A percentile compares a stretch with the other conserved stretches of the same genome.
These are phyloP conservation scores for Bolboschoenoplectus hybrid DNA, from an alignment of 202 grass and related monocot genomes.

Conservation along the genomic window DNA sequence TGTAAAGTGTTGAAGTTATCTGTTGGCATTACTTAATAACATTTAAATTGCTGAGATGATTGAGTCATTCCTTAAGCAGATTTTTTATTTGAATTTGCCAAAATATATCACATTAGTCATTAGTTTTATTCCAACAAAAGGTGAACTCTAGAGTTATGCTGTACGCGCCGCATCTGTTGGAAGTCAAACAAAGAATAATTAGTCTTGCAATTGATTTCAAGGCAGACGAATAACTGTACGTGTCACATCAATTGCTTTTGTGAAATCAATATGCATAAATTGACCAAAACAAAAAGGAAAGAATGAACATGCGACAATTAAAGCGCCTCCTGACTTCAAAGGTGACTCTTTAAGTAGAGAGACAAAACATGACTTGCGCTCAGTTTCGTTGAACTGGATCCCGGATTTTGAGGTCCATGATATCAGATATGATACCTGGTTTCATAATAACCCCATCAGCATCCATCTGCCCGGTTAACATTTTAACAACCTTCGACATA, in stretches of 20 bases:
- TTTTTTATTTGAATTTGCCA: not conserved
- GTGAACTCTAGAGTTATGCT: not conserved
- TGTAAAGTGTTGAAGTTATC: slow-evolving; percentile 7
- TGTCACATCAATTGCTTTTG: not conserved
- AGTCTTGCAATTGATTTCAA: slow-evolving; percentile 9
- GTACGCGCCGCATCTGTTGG: not conserved
- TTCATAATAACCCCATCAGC: slow-evolving; percentile 57
- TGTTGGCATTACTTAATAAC: not conserved
- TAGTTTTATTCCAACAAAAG: not conserved
- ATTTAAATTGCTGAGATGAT: not conserved
- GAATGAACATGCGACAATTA: not conserved
- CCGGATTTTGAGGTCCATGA: slow-evolving; percentile 77
- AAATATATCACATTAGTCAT: not conserved
- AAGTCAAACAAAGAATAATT: not conserved
- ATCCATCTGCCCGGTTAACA: slow-evolving; percentile 52
- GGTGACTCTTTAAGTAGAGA: slow-evolving; percentile 46
- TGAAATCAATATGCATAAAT: not conserved
- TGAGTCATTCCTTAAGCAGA: not conserved
- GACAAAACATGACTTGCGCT: slow-evolving; percentile 30
- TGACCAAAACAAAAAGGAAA: not conserved
- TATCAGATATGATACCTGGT: slow-evolving; percentile 78
- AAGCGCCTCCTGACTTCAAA: slow-evolving; percentile 17
- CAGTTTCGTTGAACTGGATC: slow-evolving; percentile 34
- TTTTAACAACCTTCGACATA: slow-evolving; percentile 59
- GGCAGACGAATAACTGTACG: not conserved